Evolutionary conservation across 306 rosid species (phyloP).

Genomic region (Cucurbita moschata): DNA sequence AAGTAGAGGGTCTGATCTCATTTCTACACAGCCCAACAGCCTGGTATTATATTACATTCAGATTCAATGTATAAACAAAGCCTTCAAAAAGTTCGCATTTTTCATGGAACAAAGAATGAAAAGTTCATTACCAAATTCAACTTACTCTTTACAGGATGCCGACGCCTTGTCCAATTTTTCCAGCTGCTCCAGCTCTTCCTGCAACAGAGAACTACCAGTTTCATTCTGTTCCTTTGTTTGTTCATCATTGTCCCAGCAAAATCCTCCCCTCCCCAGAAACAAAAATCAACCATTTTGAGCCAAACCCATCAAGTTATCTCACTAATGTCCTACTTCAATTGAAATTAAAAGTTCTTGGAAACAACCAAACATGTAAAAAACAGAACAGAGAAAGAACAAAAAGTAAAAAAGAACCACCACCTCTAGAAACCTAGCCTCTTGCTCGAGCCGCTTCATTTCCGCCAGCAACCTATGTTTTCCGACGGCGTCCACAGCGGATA

Average conservation of each 20-base stretch:
- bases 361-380: not conserved
- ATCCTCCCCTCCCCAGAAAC: too few species aligned
- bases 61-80: not conserved
- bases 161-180: not conserved
- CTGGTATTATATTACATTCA: slow-evolving; percentile 16
- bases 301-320: not conserved
- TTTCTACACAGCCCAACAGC: slow-evolving; percentile 49
- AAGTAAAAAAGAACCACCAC: slow-evolving; percentile 13
- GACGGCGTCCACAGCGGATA: slow-evolving; percentile 55
- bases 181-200: slow-evolving; percentile 1
- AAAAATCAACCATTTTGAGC: not conserved
- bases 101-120: not conserved
- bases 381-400: not conserved
- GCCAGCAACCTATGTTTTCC: slow-evolving; percentile 89
- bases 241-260: not conserved
- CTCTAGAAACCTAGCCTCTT: slow-evolving; percentile 82
- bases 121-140: not conserved
- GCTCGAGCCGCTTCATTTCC: slow-evolving; percentile 77
- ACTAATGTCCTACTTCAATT: not conserved
- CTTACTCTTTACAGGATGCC: slow-evolving; percentile 1
- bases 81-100: not conserved
- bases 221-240: not conserved
- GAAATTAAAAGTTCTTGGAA: not conserved
- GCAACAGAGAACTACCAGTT: not conserved
- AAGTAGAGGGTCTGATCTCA: slow-evolving; percentile 77